A percentile compares a stretch with the other conserved stretches of the same genome.
Conservation (phyloP, 1,284 basidiomycete species). For the Exobasidium cylindrosporum region DNA sequence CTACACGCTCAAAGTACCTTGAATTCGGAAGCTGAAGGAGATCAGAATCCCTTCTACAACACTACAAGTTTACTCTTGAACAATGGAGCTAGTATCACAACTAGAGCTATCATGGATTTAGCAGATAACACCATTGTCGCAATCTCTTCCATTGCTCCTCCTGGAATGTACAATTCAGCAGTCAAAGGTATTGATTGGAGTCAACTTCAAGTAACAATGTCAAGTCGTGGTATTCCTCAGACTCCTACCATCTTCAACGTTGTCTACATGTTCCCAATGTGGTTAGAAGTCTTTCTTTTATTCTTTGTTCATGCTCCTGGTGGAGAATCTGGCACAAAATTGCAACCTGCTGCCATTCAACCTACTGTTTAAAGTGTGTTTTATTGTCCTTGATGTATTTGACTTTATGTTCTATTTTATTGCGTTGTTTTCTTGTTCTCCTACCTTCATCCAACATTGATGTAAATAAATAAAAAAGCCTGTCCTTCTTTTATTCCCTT, state of each 20-base stretch:
- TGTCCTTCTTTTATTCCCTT: too few species aligned
- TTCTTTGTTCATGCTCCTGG: constrained; percentile 39
- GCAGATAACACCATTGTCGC: too few species aligned
- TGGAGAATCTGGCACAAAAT: constrained; percentile 16
- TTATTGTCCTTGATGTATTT: too few species aligned
- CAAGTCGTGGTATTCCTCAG: constrained; percentile 28
- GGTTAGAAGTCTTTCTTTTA: constrained; percentile 35
- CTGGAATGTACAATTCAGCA: constrained; percentile 37
- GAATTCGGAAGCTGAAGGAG: constrained; percentile 22
- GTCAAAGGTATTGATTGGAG: constrained; percentile 32
- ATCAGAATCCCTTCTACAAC: constrained; percentile 15
- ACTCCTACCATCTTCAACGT: constrained; percentile 37
- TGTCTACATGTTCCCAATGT: constrained; percentile 39
- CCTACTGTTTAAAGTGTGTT: too few species aligned
- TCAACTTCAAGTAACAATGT: constrained; percentile 32
- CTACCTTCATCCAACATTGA: too few species aligned
- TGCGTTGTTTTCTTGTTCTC: too few species aligned
- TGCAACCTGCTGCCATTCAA: constrained; percentile 4
- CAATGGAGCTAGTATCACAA: neutral
- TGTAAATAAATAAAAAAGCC: too few species aligned
- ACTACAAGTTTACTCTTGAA: neutral
- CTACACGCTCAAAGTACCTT: constrained; percentile 31
- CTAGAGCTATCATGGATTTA: neutral
- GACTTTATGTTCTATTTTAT: too few species aligned
- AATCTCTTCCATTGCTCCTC: constrained; percentile 20